These are phyloP conservation scores for Sporothrix protearum DNA, from an alignment of 2,329 filamentous ascomycete species.

Conservation along the genomic window DNA sequence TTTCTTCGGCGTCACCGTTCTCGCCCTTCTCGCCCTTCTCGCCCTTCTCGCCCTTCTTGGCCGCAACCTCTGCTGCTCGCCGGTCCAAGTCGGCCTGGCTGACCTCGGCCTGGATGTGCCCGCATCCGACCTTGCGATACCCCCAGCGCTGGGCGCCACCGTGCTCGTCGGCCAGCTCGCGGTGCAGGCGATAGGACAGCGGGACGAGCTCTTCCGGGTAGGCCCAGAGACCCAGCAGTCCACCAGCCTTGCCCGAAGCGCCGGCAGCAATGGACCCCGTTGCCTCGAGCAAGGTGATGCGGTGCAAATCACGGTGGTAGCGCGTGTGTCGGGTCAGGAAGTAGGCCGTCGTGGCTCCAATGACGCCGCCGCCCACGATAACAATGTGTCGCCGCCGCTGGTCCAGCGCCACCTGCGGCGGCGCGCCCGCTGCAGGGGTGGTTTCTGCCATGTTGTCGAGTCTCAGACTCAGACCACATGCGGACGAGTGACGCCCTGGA, in stretches of 20 bases:
- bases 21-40: background rate
- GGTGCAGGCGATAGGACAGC: slow-evolving; percentile 78
- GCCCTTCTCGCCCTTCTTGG: background rate
- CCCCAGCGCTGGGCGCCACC: slow-evolving; percentile 77
- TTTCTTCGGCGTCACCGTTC: background rate
- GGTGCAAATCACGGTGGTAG: slow-evolving; percentile 71
- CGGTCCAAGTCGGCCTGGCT: slow-evolving; percentile 27
- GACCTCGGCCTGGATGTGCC: slow-evolving; percentile 47
- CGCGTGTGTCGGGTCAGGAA: slow-evolving; percentile 81
- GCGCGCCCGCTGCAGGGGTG: background rate
- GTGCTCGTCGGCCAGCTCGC: slow-evolving; percentile 79
- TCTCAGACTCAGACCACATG: too few relatives aligned
- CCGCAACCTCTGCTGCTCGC: slow-evolving; percentile 29
- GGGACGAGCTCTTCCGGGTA: slow-evolving; percentile 82
- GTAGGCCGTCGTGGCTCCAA: slow-evolving; percentile 88
- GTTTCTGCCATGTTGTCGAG: background rate
- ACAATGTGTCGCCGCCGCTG: slow-evolving; percentile 34
- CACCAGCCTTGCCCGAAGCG: slow-evolving; percentile 91
- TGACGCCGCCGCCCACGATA: slow-evolving; percentile 74
- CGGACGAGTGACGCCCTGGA: background rate
- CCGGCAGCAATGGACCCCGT: slow-evolving; percentile 77
- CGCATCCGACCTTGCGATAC: slow-evolving; percentile 75
- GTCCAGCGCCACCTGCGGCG: background rate
- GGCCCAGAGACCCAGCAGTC: slow-evolving; percentile 85
- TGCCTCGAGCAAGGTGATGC: slow-evolving; percentile 83